Percentiles rank a stretch among this genome's conserved stretches.
These are phyloP conservation scores for Suillus decipiens DNA, from an alignment of 768 basidiomycete genomes.

Conservation along the genomic window DNA sequence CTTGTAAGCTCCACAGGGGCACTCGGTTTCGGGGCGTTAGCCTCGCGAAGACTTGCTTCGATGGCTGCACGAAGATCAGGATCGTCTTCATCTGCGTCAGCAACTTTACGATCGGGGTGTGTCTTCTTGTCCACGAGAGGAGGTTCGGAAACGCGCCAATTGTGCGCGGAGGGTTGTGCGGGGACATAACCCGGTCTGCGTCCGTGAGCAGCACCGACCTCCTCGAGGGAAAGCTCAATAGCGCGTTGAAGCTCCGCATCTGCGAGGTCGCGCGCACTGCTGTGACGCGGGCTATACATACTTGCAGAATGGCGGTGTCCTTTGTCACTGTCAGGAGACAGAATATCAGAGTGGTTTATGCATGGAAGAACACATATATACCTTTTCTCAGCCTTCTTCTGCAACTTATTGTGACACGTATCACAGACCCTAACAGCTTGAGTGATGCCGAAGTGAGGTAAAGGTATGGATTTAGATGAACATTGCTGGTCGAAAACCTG, in stretches of 20 bases:
- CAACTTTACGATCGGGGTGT: conserved; percentile 35
- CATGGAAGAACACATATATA: conserved; percentile 31
- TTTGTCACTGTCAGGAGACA: conserved; percentile 38
- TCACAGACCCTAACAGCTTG: conserved; percentile 96
- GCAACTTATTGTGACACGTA: conserved; percentile 78
- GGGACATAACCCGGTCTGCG: conserved; percentile 71
- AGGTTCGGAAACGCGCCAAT: conserved; percentile 68
- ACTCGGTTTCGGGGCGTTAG: conserved; percentile 73
- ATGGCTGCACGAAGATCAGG: conserved; percentile 92
- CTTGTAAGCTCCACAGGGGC: conserved; percentile 67
- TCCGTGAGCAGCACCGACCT: conserved; percentile 55
- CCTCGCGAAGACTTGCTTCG: conserved; percentile 91
- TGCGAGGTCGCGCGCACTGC: conserved; percentile 58
- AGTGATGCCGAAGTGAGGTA: conserved; percentile 92
- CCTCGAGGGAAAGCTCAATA: conserved; percentile 87
- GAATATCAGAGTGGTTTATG: not conserved
- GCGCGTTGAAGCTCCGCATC: conserved; percentile 93
- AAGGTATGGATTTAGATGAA: conserved; percentile 77
- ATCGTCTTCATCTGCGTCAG: conserved; percentile 79
- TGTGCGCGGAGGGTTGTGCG: conserved; percentile 50
- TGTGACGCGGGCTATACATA: conserved; percentile 54
- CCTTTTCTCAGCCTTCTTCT: conserved; percentile 61
- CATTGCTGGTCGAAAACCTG: conserved; percentile 95
- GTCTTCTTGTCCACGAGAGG: conserved; percentile 60
- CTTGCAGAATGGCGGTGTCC: conserved; percentile 57